phyloP scores from a whole-genome alignment of 257 asterid species.

The Fraxinus pennsylvanica region DNA sequence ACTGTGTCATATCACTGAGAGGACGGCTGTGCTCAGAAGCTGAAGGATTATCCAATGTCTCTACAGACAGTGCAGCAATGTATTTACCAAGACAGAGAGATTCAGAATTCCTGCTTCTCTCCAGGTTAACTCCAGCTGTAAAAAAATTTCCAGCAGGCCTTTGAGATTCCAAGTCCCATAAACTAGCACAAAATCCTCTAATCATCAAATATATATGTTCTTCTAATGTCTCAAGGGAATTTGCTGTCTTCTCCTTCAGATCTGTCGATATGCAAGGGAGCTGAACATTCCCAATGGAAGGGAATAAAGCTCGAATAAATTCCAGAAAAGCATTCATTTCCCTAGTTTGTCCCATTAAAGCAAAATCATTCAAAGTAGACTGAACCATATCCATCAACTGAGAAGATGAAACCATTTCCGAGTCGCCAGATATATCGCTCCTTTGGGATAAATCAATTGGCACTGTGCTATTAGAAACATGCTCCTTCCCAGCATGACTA shows the following conservation, averaged over 20 bases:
- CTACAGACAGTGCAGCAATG: conserved; percentile 72
- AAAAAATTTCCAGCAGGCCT: conserved; percentile 32
- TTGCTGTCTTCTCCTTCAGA: conserved; percentile 34
- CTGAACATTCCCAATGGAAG: conserved; percentile 57
- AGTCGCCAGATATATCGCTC: conserved; percentile 31
- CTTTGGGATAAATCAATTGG: conserved; percentile 35
- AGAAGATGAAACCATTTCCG: conserved; percentile 41
- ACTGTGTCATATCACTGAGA: conserved; percentile 37
- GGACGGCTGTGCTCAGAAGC: conserved; percentile 51
- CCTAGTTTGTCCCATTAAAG: conserved; percentile 53
- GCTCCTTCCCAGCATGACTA: conserved; percentile 56
- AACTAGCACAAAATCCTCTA: conserved; percentile 40
- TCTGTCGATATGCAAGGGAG: conserved; percentile 42
- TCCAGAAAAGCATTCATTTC: conserved; percentile 66
- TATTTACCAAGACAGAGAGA: conserved; percentile 77
- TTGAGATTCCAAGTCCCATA: conserved; percentile 29
- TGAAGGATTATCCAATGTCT: conserved; percentile 54
- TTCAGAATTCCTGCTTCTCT: conserved; percentile 37
- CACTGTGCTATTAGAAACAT: conserved; percentile 34
- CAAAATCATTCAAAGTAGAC: conserved; percentile 65
- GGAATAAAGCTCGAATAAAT: conserved; percentile 58
- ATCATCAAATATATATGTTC: conserved; percentile 55
- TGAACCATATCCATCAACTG: conserved; percentile 60
- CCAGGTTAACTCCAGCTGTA: conserved; percentile 33
- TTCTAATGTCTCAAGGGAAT: conserved; percentile 64